These are phyloP conservation scores for Xylariaceae sp. DNA, from an alignment of 2,329 filamentous ascomycete species.

Conservation along the genomic window DNA sequence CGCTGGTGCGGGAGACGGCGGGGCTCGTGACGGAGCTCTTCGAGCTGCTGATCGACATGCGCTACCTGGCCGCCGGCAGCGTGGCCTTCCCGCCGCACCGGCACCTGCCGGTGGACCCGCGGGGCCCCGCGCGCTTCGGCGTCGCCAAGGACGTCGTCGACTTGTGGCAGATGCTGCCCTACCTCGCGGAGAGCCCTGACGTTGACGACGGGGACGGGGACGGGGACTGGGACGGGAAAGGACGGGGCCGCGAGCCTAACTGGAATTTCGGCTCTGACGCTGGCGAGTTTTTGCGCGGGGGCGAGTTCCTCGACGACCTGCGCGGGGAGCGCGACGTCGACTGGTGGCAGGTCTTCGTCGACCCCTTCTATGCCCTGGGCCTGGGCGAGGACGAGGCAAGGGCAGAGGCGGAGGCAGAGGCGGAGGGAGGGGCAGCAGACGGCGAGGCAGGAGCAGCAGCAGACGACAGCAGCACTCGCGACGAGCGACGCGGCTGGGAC, in stretches of 20 bases:
- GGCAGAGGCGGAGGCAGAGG: too few relatives aligned
- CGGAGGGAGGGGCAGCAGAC: constrained; percentile 2
- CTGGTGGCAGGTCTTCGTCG: constrained; percentile 5
- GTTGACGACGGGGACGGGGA: not conserved
- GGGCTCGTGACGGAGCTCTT: constrained; percentile 8
- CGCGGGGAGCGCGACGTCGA: constrained; percentile 4
- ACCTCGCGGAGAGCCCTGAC: not conserved
- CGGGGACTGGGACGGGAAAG: too few relatives aligned
- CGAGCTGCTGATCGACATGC: constrained; percentile 8
- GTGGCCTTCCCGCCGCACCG: constrained; percentile 9
- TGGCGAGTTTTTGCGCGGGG: constrained; percentile 5
- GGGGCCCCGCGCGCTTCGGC: constrained; percentile 5
- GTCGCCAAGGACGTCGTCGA: constrained; percentile 9
- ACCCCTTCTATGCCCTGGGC: constrained; percentile 7
- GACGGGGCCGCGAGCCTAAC: too few relatives aligned
- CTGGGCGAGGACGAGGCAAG: constrained; percentile 4
- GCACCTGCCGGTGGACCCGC: constrained; percentile 5
- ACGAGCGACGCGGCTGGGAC: too few relatives aligned
- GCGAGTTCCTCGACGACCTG: constrained; percentile 8
- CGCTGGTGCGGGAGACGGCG: constrained; percentile 6
- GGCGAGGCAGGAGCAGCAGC: not conserved
- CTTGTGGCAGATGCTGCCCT: constrained; percentile 10
- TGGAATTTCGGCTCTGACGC: constrained; percentile 10
- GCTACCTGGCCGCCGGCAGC: constrained; percentile 6
- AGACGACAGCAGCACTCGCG: constrained; percentile 1